A percentile compares a stretch with the other conserved stretches of the same genome.
These are phyloP conservation scores for Fragaria iinumae DNA, from an alignment of 306 rosid genomes.

Conservation along the genomic window DNA sequence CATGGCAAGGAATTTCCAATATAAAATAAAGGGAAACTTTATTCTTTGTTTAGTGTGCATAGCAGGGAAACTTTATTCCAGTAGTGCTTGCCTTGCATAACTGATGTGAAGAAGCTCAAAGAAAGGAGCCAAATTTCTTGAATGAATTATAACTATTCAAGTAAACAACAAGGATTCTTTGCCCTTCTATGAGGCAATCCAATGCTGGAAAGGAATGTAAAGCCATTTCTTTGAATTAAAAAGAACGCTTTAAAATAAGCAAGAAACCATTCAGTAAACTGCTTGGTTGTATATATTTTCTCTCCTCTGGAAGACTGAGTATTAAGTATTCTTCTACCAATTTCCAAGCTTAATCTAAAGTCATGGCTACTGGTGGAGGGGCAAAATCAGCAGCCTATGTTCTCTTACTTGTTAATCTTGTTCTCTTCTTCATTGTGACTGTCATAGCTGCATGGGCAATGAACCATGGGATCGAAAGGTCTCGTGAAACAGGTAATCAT, in stretches of 20 bases:
- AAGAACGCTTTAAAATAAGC: slow-evolving; percentile 24
- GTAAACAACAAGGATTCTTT: slow-evolving; percentile 38
- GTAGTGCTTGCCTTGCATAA: background rate
- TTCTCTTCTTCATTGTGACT: slow-evolving; percentile 55
- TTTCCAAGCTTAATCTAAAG: slow-evolving; percentile 23
- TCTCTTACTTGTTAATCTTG: slow-evolving; percentile 62
- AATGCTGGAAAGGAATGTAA: slow-evolving; percentile 51
- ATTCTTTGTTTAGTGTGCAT: background rate
- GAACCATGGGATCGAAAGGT: slow-evolving; percentile 68
- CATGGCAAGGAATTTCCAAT: background rate
- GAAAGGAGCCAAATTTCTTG: background rate
- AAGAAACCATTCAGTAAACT: slow-evolving; percentile 9
- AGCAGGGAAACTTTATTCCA: background rate
- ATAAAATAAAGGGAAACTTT: slow-evolving; percentile 8
- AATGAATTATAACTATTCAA: background rate
- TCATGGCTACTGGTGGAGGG: slow-evolving; percentile 70
- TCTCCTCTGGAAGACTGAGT: slow-evolving; percentile 16
- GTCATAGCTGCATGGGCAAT: slow-evolving; percentile 83
- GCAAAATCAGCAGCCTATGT: slow-evolving; percentile 53
- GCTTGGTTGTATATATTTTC: slow-evolving; percentile 16
- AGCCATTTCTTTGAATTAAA: slow-evolving; percentile 46
- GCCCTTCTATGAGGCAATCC: slow-evolving; percentile 36
- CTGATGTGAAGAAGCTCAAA: background rate
- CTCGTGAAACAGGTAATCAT: slow-evolving; percentile 59
- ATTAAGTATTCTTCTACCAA: slow-evolving; percentile 17